Evolutionary conservation across 2,329 filamentous ascomycete genomes (phyloP).

Genomic region (Whalleya microplaca): DNA sequence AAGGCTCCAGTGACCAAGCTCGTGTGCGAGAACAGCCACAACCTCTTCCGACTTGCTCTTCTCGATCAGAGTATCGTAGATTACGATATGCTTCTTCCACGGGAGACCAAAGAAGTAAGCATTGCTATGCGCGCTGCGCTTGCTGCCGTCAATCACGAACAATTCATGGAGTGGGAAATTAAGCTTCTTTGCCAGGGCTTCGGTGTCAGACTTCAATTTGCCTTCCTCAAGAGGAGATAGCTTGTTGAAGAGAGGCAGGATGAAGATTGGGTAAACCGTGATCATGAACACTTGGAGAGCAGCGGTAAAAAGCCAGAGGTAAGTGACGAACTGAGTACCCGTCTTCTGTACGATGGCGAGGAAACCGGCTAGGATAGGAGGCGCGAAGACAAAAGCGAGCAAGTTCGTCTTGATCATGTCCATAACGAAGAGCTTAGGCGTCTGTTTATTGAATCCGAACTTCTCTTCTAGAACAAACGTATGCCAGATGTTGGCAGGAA

Average conservation of each 20-base stretch:
- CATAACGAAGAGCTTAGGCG: constrained; percentile 80
- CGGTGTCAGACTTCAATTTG: constrained; percentile 83
- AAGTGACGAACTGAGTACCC: constrained; percentile 95
- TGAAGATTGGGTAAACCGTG: constrained; percentile 92
- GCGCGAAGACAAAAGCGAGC: constrained; percentile 76
- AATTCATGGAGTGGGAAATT: constrained; percentile 92
- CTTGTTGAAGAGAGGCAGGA: constrained; percentile 97
- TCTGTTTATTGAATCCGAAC: constrained; percentile 99
- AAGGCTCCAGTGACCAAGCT: constrained; percentile 95
- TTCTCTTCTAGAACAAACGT: constrained; percentile 96
- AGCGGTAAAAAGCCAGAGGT: constrained; percentile 92
- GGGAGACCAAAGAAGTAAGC: constrained; percentile 96
- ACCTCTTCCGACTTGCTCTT: constrained; percentile 93
- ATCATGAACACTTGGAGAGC: constrained; percentile 92
- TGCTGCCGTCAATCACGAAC: constrained; percentile 92
- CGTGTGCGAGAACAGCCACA: constrained; percentile 91
- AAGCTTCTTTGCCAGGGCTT: constrained; percentile 79
- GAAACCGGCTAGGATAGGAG: constrained; percentile 89
- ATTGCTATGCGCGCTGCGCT: constrained; percentile 86
- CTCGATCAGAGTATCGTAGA: constrained; percentile 96
- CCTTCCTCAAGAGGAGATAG: constrained; percentile 89
- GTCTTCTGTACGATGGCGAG: constrained; percentile 93
- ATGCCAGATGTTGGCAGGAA: constrained; percentile 87
- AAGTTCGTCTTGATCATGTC: constrained; percentile 92
- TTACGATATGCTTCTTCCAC: constrained; percentile 99